Percentiles rank a stretch among this genome's conserved stretches.
Conservation (phyloP, 2,329 filamentous ascomycete genomes). For the Epichloe baconii region DNA sequence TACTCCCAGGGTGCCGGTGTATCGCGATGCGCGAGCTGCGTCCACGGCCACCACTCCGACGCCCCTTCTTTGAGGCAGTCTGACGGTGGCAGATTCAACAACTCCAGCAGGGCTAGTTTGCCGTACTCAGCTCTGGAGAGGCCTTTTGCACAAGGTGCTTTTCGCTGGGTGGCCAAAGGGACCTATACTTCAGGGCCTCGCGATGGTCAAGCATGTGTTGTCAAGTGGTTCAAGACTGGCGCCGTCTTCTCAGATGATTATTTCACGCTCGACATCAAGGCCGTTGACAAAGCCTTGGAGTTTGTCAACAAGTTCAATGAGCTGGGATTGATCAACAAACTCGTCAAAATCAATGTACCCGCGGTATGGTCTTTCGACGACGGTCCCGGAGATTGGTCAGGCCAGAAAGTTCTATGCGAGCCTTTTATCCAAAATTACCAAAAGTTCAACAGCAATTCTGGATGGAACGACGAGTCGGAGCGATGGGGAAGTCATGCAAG, state of each 20-base stretch:
- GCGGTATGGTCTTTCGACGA: constrained; percentile 17
- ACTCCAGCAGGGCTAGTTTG: not conserved
- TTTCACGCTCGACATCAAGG: constrained; percentile 25
- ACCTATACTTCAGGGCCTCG: constrained; percentile 17
- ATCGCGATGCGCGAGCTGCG: constrained; percentile 5
- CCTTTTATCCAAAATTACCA: constrained; percentile 28
- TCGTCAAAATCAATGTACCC: constrained; percentile 23
- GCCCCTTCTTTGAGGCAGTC: not conserved
- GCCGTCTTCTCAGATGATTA: constrained; percentile 19
- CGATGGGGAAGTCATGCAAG: constrained; percentile 26
- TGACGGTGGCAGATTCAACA: constrained; percentile 9
- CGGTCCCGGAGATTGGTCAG: not conserved
- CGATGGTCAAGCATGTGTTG: constrained; percentile 20
- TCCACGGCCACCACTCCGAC: constrained; percentile 6
- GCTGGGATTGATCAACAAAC: constrained; percentile 15
- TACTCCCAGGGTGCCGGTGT: constrained; percentile 3
- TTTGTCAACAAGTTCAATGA: constrained; percentile 25
- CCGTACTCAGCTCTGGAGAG: not conserved
- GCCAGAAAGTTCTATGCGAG: constrained; percentile 18
- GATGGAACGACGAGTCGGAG: constrained; percentile 20
- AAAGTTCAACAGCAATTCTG: constrained; percentile 31
- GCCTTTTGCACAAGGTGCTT: constrained; percentile 8
- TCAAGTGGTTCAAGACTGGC: constrained; percentile 27
- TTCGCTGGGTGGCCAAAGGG: constrained; percentile 11
- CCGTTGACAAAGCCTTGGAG: constrained; percentile 20